phyloP scores from a whole-genome alignment of 257 asterid species.

The Lycium ferocissimum region DNA sequence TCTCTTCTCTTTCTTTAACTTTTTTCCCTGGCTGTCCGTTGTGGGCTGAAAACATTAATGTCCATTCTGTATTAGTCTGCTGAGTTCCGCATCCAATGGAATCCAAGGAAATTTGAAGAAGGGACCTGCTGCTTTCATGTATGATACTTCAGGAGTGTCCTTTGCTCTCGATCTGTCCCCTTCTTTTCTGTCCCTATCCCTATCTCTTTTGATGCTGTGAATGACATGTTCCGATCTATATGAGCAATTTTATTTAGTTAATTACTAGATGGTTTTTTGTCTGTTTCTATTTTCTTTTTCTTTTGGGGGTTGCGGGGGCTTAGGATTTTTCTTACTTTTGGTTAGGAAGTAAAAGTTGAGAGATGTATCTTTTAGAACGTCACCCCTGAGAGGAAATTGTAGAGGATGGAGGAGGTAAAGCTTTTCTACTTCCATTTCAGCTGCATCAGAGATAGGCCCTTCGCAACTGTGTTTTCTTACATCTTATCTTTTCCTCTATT shows the following conservation, averaged over 20 bases:
- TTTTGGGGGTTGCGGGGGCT: background rate
- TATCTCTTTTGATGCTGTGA: background rate
- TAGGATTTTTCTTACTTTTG: background rate
- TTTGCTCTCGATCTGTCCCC: background rate
- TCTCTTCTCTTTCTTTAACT: background rate
- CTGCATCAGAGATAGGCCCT: conserved; percentile 17
- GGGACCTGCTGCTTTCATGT: background rate
- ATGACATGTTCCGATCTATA: background rate
- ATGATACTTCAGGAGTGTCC: background rate
- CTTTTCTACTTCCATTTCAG: background rate
- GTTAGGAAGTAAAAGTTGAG: background rate
- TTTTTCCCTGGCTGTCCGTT: background rate
- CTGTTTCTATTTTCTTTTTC: background rate
- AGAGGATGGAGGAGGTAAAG: background rate
- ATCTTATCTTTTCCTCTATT: background rate
- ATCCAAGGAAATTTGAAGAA: background rate
- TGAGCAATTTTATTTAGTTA: background rate
- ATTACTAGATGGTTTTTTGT: background rate
- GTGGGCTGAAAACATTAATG: background rate
- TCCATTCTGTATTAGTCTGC: background rate
- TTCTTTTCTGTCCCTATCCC: background rate
- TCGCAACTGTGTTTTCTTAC: conserved; percentile 7
- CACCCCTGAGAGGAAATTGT: background rate
- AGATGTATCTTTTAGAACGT: background rate
- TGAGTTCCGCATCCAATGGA: background rate